Evolutionary conservation across 2,329 filamentous ascomycete genomes (phyloP).

Genomic region (Dothistroma pini): DNA sequence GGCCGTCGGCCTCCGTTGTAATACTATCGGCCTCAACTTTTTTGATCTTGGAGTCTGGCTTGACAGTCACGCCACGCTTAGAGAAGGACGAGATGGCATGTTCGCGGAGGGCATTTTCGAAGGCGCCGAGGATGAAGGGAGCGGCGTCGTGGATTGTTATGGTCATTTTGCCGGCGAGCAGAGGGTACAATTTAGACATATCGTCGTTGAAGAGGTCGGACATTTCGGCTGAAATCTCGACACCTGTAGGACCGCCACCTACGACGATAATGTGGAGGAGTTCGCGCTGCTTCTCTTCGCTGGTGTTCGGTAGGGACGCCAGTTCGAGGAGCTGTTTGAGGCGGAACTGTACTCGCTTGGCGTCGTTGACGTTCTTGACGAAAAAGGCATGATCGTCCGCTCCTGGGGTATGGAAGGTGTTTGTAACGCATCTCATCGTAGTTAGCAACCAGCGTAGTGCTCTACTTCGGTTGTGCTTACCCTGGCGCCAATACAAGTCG

Average conservation of each 20-base stretch:
- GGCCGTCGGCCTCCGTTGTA: constrained; percentile 36
- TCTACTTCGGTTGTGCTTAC: constrained; percentile 22
- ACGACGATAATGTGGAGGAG: constrained; percentile 41
- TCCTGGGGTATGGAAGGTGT: constrained; percentile 24
- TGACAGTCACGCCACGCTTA: constrained; percentile 38
- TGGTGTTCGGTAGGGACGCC: constrained; percentile 34
- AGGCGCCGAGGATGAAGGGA: constrained; percentile 28
- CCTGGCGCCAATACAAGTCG: constrained; percentile 42
- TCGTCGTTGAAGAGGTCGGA: constrained; percentile 42
- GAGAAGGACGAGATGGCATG: constrained; percentile 41
- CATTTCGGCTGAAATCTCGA: constrained; percentile 44
- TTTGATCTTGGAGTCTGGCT: constrained; percentile 38
- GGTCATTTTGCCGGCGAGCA: constrained; percentile 37
- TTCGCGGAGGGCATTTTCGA: constrained; percentile 42
- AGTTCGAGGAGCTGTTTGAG: constrained; percentile 38
- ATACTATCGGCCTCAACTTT: constrained; percentile 35
- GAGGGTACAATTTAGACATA: constrained; percentile 40
- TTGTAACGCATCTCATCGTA: constrained; percentile 12
- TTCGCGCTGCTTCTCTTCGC: constrained; percentile 32
- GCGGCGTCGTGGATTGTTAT: constrained; percentile 44
- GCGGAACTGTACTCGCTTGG: constrained; percentile 32
- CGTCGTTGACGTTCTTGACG: constrained; percentile 21
- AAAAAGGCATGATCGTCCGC: constrained; percentile 24
- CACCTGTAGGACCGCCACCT: constrained; percentile 43
- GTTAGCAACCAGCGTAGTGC: background rate